Percentiles rank a stretch among this genome's conserved stretches.
These are phyloP conservation scores for Lasiodiplodia gonubiensis DNA, from an alignment of 2,329 filamentous ascomycete genomes.

Conservation along the genomic window DNA sequence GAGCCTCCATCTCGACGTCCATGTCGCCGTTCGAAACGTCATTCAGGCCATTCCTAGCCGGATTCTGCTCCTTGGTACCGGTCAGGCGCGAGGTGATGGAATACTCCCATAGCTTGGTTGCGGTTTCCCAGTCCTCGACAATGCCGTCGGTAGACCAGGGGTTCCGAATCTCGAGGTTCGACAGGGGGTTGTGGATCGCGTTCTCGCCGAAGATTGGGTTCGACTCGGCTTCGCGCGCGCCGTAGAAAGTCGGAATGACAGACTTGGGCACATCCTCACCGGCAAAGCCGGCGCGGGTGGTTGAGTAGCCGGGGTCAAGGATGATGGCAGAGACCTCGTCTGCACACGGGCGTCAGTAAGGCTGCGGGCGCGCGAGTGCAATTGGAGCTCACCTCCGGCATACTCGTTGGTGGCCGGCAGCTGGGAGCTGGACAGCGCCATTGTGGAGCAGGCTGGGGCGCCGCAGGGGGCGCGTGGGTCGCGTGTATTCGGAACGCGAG, in stretches of 20 bases:
- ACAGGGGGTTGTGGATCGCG: conserved; percentile 76
- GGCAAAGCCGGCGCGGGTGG: conserved; percentile 91
- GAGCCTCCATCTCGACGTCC: conserved; percentile 65
- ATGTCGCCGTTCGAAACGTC: conserved; percentile 65
- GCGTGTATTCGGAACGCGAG: neutral
- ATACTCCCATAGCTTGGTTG: conserved; percentile 89
- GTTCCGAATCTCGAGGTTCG: conserved; percentile 83
- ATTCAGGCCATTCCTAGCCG: conserved; percentile 79
- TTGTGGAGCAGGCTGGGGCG: conserved; percentile 39
- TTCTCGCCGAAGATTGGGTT: conserved; percentile 85
- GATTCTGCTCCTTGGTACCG: conserved; percentile 71
- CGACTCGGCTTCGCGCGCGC: conserved; percentile 56
- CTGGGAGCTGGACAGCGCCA: conserved; percentile 46
- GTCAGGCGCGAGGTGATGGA: conserved; percentile 88
- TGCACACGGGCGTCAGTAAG: conserved; percentile 44
- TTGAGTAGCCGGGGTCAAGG: conserved; percentile 91
- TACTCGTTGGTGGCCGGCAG: conserved; percentile 49
- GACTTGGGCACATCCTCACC: conserved; percentile 97
- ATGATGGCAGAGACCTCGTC: conserved; percentile 98
- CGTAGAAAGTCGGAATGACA: conserved; percentile 89
- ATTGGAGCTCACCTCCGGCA: conserved; percentile 47
- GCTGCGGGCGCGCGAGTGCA: neutral
- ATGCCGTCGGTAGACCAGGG: conserved; percentile 88
- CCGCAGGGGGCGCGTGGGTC: neutral
- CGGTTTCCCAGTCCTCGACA: conserved; percentile 96